Evolutionary conservation across 257 asterid genomes (phyloP), one percentile per base, ranked within the genome.

Genomic region (Gentiana dahurica): DNA sequence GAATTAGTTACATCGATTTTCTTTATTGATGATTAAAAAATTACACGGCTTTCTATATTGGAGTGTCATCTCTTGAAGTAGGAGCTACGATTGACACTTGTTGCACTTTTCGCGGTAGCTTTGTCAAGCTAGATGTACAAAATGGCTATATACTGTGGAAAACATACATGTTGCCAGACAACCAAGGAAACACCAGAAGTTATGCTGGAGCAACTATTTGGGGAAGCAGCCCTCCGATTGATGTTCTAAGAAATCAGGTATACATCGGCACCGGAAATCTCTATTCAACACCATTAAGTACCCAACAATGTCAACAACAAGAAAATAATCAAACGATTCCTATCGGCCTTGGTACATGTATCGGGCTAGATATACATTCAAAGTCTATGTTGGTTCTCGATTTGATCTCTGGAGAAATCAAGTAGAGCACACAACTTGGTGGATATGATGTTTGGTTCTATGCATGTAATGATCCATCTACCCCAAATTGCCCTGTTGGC

Each of bases 221-320:
- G 84, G 82, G 80, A 34, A 77, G 84, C 37, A 81, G 84, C 51
- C 84, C 84, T 13, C 68, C 84, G 0, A 70, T 81, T 6, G 80
- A 81, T 55, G 53, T 15, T 8, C 2, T 12, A 8, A 49, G 84
- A 52, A 70, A 64, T 48, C 78, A 59, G 1, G 82, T 77, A 12
- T 80, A 80, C 55, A 64, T 77, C 1, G 87, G 77, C 24, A 80
- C 87, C 0, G 84, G 82, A 34, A 81, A 81, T 56, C 69, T 81
- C 1, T 77, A 81, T 58, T 80, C 87, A 0, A 81, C 54, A 0
- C 87, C 84, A 3, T 55, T 67, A 59, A 58, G 50, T 3, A 61
- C 77, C 0, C 71, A 60, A 43, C 57, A 63, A 1, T 81, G 84
- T 55, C 82, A 81, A 41, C 45, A 70, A 41, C 55, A 36, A 55